Evolutionary conservation across 2,329 filamentous ascomycete genomes (phyloP).

Genomic region (Fusarium napiforme): DNA sequence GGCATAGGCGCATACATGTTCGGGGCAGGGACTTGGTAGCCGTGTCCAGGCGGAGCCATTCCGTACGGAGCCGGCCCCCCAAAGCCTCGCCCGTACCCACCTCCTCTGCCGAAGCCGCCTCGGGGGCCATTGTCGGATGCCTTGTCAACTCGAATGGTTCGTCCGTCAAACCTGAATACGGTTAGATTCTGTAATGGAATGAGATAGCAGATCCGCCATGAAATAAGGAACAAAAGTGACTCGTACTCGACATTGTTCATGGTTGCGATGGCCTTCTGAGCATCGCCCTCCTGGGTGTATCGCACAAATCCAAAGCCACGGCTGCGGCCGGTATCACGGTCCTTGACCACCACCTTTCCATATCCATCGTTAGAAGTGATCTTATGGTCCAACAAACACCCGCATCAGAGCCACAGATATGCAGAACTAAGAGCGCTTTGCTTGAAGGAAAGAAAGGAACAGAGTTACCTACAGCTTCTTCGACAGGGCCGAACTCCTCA

Average conservation of each 20-base stretch:
- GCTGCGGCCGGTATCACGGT: slow-evolving; percentile 95
- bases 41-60: slow-evolving; percentile 51
- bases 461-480: slow-evolving; percentile 85
- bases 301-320: slow-evolving; percentile 98
- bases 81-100: slow-evolving; percentile 55
- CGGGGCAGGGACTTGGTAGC: slow-evolving; percentile 48
- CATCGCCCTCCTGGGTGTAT: slow-evolving; percentile 80
- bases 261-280: slow-evolving; percentile 77
- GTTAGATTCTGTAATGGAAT: slow-evolving; percentile 23
- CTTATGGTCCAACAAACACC: slow-evolving; percentile 26
- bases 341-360: slow-evolving; percentile 90
- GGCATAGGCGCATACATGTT: slow-evolving; percentile 52
- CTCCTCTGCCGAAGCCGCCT: slow-evolving; percentile 54
- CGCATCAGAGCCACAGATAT: slow-evolving; percentile 34
- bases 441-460: slow-evolving; percentile 32
- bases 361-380: slow-evolving; percentile 33
- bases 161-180: slow-evolving; percentile 34
- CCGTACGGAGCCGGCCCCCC: slow-evolving; percentile 54
- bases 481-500: slow-evolving; percentile 87
- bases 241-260: slow-evolving; percentile 94
- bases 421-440: slow-evolving; percentile 35
- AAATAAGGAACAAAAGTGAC: slow-evolving; percentile 33
- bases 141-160: slow-evolving; percentile 88
- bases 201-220: slow-evolving; percentile 25
- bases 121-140: slow-evolving; percentile 82